Conservation (phyloP, 2,329 filamentous ascomycete genomes). For the Emergomyces orientalis region DNA sequence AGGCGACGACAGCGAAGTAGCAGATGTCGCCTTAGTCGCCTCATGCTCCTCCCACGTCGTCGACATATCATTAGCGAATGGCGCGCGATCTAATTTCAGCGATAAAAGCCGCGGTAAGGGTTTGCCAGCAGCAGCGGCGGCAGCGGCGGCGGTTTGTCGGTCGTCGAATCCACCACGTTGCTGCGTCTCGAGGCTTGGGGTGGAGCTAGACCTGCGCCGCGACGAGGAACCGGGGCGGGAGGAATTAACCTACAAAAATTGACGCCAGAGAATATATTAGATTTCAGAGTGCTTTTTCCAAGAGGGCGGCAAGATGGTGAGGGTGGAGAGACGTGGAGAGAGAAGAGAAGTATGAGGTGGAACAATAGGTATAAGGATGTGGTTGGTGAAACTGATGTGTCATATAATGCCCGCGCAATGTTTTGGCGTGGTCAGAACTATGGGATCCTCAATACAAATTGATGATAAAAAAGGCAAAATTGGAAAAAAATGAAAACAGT, state of each 20-base stretch:
- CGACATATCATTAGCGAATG: background rate
- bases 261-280: conserved; percentile 11
- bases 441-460: conserved; percentile 6
- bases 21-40: background rate
- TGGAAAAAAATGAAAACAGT: conserved; percentile 11
- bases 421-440: background rate
- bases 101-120: background rate
- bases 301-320: background rate
- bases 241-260: conserved; percentile 7
- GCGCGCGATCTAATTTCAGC: conserved; percentile 4
- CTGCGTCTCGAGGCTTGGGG: background rate
- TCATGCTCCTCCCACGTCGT: background rate
- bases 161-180: background rate
- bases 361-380: conserved; percentile 11
- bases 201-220: background rate
- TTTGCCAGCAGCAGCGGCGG: background rate
- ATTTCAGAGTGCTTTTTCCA: background rate
- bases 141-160: background rate
- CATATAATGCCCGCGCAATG: conserved; percentile 8
- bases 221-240: background rate
- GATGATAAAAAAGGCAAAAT: conserved; percentile 8
- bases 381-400: conserved; percentile 16
- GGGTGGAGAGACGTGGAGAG: background rate
- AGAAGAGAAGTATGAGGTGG: conserved; percentile 6
- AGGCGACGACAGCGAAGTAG: background rate